Percentiles rank a stretch among this genome's conserved stretches.
phyloP scores from a whole-genome alignment of 345 rosid genomes.

The Atalantia buxifolia region DNA sequence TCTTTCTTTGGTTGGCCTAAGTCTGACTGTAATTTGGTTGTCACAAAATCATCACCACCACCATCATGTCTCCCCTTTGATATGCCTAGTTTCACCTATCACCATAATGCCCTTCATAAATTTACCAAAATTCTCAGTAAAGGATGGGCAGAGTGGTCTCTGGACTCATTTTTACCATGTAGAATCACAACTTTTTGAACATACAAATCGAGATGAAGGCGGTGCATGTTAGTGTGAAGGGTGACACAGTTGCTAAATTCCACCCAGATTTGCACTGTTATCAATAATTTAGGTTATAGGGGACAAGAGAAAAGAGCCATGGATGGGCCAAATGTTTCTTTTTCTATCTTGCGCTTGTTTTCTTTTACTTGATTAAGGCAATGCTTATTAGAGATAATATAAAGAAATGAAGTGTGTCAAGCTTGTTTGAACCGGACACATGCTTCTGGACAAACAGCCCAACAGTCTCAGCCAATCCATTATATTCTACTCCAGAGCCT shows the following conservation, averaged over 20 bases:
- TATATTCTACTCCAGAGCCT: neutral
- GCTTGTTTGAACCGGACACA: conserved; percentile 35
- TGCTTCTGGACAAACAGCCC: conserved; percentile 40
- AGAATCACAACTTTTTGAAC: neutral
- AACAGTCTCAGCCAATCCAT: conserved; percentile 12
- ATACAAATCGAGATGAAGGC: neutral
- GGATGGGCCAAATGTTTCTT: conserved; percentile 24
- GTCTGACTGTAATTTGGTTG: neutral
- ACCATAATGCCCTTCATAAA: neutral
- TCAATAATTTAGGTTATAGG: conserved; percentile 16
- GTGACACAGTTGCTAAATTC: conserved; percentile 13
- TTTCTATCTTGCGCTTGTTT: conserved; percentile 20
- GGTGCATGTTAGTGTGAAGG: conserved; percentile 8
- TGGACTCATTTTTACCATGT: neutral
- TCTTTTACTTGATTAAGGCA: conserved; percentile 20
- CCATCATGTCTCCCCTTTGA: neutral
- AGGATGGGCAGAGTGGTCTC: neutral
- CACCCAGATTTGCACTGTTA: neutral
- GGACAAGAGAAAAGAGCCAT: conserved; percentile 38
- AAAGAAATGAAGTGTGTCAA: conserved; percentile 28
- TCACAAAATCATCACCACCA: neutral
- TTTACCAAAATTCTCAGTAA: neutral
- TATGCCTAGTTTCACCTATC: neutral
- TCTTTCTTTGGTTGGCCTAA: neutral
- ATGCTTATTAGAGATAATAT: conserved; percentile 11